Conservation (phyloP, 179 eudicot genomes). For the Spergularia azorica region DNA sequence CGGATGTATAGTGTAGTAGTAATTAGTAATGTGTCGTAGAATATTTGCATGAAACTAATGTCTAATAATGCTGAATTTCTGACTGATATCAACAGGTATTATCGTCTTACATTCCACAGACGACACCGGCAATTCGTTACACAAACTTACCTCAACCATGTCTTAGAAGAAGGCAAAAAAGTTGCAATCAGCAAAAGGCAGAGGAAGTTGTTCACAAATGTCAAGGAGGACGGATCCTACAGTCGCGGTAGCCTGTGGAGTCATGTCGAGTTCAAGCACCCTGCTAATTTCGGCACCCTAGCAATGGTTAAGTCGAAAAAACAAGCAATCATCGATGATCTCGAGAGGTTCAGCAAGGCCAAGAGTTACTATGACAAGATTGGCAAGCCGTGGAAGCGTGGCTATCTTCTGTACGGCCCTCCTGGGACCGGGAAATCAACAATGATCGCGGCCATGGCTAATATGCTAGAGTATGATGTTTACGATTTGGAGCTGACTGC, state of each 20-base stretch:
- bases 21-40: too few species aligned
- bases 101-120: constrained; percentile 33
- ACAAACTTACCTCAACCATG: not conserved
- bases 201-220: not conserved
- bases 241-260: constrained; percentile 8
- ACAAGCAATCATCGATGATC: constrained; percentile 38
- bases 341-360: constrained; percentile 34
- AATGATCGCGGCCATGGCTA: constrained; percentile 78
- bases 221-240: not conserved
- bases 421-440: constrained; percentile 75
- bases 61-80: not conserved
- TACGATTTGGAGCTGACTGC: constrained; percentile 48
- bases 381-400: constrained; percentile 41
- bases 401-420: constrained; percentile 41
- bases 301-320: constrained; percentile 40
- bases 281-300: constrained; percentile 36
- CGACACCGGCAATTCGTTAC: not conserved
- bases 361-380: constrained; percentile 37
- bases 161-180: constrained; percentile 14
- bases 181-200: not conserved
- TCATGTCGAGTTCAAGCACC: constrained; percentile 36
- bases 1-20: too few species aligned
- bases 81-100: constrained; percentile 17
- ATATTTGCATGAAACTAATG: not conserved
- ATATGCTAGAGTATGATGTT: constrained; percentile 41